Conservation (phyloP, 352 stramenopile species). For the Globisporangium iwayamae region DNA sequence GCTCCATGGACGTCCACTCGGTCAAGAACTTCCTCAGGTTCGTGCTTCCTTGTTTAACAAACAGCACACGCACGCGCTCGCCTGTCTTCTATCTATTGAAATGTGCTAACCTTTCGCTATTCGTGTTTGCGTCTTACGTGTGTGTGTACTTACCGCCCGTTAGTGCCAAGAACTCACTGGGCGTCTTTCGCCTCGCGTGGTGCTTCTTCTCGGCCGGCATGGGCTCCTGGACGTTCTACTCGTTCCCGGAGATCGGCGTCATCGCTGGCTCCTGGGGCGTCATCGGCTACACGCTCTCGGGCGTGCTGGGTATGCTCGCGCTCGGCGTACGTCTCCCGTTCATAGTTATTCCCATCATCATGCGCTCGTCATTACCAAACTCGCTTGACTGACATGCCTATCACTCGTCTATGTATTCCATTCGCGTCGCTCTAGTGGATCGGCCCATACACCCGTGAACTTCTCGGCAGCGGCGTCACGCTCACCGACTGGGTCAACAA, state of each 20-base stretch:
- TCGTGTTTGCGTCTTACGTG: background rate
- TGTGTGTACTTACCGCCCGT: background rate
- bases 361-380: background rate
- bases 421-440: constrained; percentile 23
- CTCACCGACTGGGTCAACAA: constrained; percentile 65
- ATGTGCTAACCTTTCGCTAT: background rate
- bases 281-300: constrained; percentile 71
- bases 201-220: constrained; percentile 78
- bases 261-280: constrained; percentile 67
- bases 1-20: constrained; percentile 45
- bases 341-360: background rate
- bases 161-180: constrained; percentile 70
- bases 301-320: constrained; percentile 51
- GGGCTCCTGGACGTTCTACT: constrained; percentile 73
- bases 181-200: constrained; percentile 54
- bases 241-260: constrained; percentile 74
- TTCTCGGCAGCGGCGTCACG: constrained; percentile 68
- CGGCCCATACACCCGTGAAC: constrained; percentile 49
- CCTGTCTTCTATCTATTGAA: background rate
- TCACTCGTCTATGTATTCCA: background rate
- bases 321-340: constrained; percentile 29
- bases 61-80: background rate
- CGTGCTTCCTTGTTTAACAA: background rate
- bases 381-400: background rate
- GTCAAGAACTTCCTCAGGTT: constrained; percentile 68